Evolutionary conservation across 176 grass and related monocot genomes (phyloP).

Genomic region (Thinopyrum elongatum): DNA sequence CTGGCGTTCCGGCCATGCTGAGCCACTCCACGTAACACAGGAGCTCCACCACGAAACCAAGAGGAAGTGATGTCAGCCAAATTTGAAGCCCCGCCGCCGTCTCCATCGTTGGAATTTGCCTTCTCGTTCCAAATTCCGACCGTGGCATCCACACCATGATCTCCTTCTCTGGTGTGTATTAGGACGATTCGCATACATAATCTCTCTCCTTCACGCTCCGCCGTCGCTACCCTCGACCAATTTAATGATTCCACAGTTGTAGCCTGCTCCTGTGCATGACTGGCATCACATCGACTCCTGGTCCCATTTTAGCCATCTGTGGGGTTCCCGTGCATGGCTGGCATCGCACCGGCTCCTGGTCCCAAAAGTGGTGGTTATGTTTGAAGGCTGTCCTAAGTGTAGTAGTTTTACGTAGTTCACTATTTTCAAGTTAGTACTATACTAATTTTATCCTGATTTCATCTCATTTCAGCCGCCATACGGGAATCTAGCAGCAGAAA

Average conservation of each 20-base stretch:
- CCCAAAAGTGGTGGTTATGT: background rate
- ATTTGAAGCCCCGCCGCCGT: background rate
- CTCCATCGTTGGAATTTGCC: background rate
- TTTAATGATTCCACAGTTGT: background rate
- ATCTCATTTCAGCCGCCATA: slow-evolving; percentile 54
- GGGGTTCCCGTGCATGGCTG: background rate
- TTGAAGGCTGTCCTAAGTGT: background rate
- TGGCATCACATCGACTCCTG: background rate
- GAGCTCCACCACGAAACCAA: background rate
- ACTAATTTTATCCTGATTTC: slow-evolving; percentile 23
- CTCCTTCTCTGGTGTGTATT: background rate
- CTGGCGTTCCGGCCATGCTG: background rate
- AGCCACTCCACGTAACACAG: background rate
- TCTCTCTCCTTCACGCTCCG: background rate
- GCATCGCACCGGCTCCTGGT: background rate
- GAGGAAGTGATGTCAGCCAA: background rate
- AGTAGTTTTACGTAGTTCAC: background rate
- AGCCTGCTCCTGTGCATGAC: background rate
- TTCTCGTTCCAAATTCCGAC: background rate
- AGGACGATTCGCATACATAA: background rate
- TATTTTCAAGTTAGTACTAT: background rate
- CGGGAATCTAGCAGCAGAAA: slow-evolving; percentile 38
- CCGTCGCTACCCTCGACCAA: background rate
- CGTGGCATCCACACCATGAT: background rate
- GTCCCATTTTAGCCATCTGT: background rate